Evolutionary conservation across 2,329 filamentous ascomycete species (phyloP), one percentile per base, ranked within the genome.

Genomic region (Diaporthe aspalathi): DNA sequence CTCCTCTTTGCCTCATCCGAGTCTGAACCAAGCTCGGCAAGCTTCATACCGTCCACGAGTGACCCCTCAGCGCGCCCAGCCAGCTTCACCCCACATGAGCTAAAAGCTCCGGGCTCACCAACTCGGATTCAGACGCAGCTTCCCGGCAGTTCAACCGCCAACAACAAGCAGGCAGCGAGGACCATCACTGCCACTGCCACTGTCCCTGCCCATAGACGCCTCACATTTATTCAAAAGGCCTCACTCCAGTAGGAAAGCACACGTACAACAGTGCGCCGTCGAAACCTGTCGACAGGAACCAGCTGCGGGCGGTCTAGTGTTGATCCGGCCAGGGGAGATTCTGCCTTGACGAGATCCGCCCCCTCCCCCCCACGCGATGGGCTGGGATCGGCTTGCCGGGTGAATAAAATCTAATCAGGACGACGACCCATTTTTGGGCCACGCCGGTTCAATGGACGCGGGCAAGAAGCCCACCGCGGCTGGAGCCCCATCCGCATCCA

Each of bases 401-500:
- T 68, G 67, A 68, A 57, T 47, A 49, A 27, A 68, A 27, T 32
- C 49, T 54, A 49, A 38, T 16, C 66, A 49, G 52, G 52, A 57
- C 38, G n/a, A 57, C 66, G 52, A 27, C 56, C 52, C 40, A 40
- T 52, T 22, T 29, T 32, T 60, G 53, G n/a, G 20, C 53, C 53
- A 47, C 67, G 27, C 54, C 32, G 52, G 24, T n/a, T 35, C 43
- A 50, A 68, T 68, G 67, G 67, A 60, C 32, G 53, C 53, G 45
- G 43, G 53, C 32, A 68, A 56, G 22, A 24, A 60, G 67, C 67
- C 45, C 29, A 50, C 67, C 72, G 69, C 53, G 52, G 49, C 14
- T 67, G 62, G 4, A 72, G 75, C 1, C 73, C 73, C 27, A 72
- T 72, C 32, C 75, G 74, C 3, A 47, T 68, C 47, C 75, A 56